A percentile compares a stretch with the other conserved stretches of the same genome.
Evolutionary conservation across 768 basidiomycete genomes (phyloP).

Genomic region (Naganishia vaughanmartiniae): DNA sequence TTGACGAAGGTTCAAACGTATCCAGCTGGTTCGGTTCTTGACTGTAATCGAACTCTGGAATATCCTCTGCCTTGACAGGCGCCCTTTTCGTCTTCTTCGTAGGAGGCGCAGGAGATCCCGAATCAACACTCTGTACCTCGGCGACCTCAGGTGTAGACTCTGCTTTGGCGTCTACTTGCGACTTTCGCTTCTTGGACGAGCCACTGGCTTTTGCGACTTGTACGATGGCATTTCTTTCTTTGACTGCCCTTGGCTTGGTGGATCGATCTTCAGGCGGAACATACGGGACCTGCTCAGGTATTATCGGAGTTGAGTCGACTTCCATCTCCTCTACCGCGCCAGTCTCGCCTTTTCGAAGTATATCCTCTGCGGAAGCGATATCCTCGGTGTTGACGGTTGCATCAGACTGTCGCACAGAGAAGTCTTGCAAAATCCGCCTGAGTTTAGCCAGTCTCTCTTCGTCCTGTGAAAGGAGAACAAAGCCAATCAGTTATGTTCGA

Average conservation of each 20-base stretch:
- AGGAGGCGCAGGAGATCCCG: slow-evolving; percentile 16
- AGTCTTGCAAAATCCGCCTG: neutral
- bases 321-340: slow-evolving; percentile 4
- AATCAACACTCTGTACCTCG: slow-evolving; percentile 61
- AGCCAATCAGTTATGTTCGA: neutral
- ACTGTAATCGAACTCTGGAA: slow-evolving; percentile 68
- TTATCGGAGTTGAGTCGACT: slow-evolving; percentile 26
- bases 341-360: slow-evolving; percentile 52
- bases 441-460: neutral
- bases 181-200: slow-evolving; percentile 63
- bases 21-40: slow-evolving; percentile 71
- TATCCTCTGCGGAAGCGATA: neutral
- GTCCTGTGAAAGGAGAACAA: neutral
- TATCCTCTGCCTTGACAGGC: slow-evolving; percentile 33
- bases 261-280: slow-evolving; percentile 66
- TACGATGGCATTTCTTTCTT: slow-evolving; percentile 62
- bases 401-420: neutral
- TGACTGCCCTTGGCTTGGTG: slow-evolving; percentile 33
- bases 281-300: slow-evolving; percentile 70
- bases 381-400: neutral
- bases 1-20: slow-evolving; percentile 47
- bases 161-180: slow-evolving; percentile 67
- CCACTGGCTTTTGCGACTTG: slow-evolving; percentile 68
- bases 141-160: slow-evolving; percentile 64
- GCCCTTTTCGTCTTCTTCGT: slow-evolving; percentile 40